These are phyloP conservation scores for Eimeria nieschulzi DNA, from an alignment of 169 alveolate genomes.

Conservation along the genomic window DNA sequence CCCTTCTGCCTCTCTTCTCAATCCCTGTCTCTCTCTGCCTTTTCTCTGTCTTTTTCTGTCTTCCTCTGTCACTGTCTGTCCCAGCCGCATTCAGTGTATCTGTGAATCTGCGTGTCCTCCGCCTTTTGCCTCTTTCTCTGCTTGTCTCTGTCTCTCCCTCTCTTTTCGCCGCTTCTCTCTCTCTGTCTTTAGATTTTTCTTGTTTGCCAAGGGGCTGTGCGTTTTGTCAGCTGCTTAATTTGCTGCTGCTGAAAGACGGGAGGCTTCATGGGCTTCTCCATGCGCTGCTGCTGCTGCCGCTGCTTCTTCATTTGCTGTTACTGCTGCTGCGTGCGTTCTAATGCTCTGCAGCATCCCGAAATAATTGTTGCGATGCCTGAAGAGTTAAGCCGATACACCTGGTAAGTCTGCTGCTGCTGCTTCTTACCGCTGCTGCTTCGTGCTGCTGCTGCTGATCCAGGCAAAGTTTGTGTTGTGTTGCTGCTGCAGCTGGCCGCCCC, in stretches of 20 bases:
- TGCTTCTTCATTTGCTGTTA: background rate
- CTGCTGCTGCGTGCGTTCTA: background rate
- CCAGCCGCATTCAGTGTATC: background rate
- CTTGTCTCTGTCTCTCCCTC: background rate
- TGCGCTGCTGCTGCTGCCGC: background rate
- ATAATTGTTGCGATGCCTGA: background rate
- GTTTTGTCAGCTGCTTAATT: background rate
- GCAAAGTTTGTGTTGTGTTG: background rate
- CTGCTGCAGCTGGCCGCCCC: conserved; percentile 34
- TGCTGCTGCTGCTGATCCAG: background rate
- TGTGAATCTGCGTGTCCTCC: background rate
- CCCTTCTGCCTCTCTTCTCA: background rate
- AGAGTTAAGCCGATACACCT: conserved; percentile 5
- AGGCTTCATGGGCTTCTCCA: too few relatives aligned
- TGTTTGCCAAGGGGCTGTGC: background rate
- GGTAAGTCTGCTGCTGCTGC: conserved; percentile 27
- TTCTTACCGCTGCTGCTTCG: background rate
- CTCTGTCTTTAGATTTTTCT: background rate
- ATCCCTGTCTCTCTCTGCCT: background rate
- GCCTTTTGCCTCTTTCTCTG: background rate
- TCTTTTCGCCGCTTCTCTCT: background rate
- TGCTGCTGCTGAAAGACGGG: background rate
- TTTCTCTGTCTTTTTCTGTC: background rate
- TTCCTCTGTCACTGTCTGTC: too few relatives aligned
- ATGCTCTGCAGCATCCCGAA: conserved; percentile 12